Evolutionary conservation across 208 protist genomes (phyloP), one percentile per base, ranked within the genome.

Genomic region (Tritrichomonas foetus): DNA sequence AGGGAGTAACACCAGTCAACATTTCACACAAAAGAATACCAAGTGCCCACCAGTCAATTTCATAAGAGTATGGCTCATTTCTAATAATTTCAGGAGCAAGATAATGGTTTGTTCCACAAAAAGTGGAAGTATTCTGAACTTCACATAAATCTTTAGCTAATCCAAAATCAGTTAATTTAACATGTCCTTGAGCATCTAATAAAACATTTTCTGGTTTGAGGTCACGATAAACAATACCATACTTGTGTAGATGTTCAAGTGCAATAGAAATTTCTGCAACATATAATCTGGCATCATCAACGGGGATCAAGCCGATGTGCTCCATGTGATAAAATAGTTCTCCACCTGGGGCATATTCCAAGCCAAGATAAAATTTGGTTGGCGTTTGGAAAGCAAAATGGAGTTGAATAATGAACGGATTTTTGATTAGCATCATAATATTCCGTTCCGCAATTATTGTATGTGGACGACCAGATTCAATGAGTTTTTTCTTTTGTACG

Each of bases 311-410:
- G 11, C 50, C n/a, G 13, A 66, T 50, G n/a, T 61, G 5, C 3
- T 16, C 2, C 1, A 39, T 30, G 39, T 92, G 20, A 39, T 49
- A 92, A 14, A 22, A 49, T 66, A 92, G 44, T 36, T 92, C 44
- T 64, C 80, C 80, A 13, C 80, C 80, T 57, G 80, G 49, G 44
- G 39, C 44, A 44, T 92, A 92, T n/a, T 92, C 80, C 22, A 92
- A 66, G 22, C 44, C 80, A 53, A 92, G 14, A 39, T 92, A 92
- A 41, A 92, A 64, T 39, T 92, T 92, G 0, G 80, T 36, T 3
- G n/a, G n/a, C n/a, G 80, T 92, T n/a, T 92, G 80, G n/a, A 92
- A 92, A n/a, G 80, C 22, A n/a, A 66, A 92, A 11, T 64, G 16
- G 0, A 92, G 80, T 11, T n/a, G 16, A n/a, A 64, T 30, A 13